A percentile compares a stretch with the other conserved stretches of the same genome.
Conservation (phyloP, 1,284 basidiomycete species). For the Rhodotorula sp. region DNA sequence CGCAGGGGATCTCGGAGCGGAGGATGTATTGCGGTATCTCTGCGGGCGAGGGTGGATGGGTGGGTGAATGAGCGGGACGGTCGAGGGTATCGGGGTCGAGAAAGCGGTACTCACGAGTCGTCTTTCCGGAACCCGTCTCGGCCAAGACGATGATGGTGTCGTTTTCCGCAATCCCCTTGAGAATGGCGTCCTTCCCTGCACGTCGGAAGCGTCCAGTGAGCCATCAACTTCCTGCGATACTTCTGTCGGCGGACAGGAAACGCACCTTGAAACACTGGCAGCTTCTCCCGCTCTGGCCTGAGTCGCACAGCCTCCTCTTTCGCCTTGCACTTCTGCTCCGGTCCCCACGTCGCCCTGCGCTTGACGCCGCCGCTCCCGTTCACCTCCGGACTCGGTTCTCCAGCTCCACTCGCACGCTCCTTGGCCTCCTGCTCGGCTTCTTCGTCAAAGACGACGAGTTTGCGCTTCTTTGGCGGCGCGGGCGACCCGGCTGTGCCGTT, state of each 20-base stretch:
- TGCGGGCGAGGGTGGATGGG: constrained; percentile 45
- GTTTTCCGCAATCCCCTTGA: constrained; percentile 69
- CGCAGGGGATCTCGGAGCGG: constrained; percentile 59
- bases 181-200: constrained; percentile 71
- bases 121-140: constrained; percentile 97
- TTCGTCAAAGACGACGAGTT: constrained; percentile 15
- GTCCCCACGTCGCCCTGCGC: not conserved
- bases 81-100: not conserved
- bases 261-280: constrained; percentile 75
- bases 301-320: constrained; percentile 50
- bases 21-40: constrained; percentile 88
- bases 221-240: too few species aligned
- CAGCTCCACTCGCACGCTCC: not conserved
- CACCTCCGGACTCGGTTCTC: not conserved
- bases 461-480: constrained; percentile 9
- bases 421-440: constrained; percentile 12
- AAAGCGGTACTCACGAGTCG: constrained; percentile 69
- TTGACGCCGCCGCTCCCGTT: not conserved
- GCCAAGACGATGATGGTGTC: constrained; percentile 90
- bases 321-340: constrained; percentile 31
- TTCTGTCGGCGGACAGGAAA: too few species aligned
- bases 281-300: constrained; percentile 62
- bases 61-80: not conserved
- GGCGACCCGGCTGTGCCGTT: not conserved
- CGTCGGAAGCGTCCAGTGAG: too few species aligned